Conservation (phyloP, 2,329 filamentous ascomycete species). For the Gliomastix tumulicola region DNA sequence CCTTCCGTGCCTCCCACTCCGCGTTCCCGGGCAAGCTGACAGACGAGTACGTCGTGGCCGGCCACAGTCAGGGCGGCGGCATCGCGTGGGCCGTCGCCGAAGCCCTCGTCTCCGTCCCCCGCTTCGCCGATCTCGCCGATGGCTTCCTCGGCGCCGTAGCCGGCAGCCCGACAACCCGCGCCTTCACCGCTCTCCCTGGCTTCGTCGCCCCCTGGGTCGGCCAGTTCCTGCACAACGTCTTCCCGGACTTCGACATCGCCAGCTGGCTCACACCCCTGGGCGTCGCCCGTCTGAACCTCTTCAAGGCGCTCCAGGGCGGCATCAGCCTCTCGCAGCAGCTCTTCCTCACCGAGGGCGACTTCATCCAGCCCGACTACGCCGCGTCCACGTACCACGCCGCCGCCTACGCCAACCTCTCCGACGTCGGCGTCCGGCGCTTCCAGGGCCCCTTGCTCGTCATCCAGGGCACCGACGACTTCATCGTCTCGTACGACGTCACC, state of each 20-base stretch:
- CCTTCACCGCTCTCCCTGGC: neutral
- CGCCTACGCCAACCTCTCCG: constrained; percentile 1
- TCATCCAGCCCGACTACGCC: neutral
- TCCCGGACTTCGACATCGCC: constrained; percentile 5
- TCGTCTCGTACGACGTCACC: constrained; percentile 6
- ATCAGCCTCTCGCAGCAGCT: neutral
- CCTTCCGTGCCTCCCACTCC: constrained; percentile 28
- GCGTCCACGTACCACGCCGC: neutral
- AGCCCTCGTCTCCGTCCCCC: constrained; percentile 12
- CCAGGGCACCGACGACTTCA: constrained; percentile 18
- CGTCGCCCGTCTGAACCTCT: constrained; percentile 2
- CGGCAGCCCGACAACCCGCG: constrained; percentile 5
- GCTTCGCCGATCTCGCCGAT: constrained; percentile 1
- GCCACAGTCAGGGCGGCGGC: constrained; percentile 38
- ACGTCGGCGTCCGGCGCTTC: constrained; percentile 18
- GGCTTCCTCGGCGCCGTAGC: constrained; percentile 8
- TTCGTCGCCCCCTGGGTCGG: constrained; percentile 1
- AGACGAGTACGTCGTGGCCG: constrained; percentile 31
- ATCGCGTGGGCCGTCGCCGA: constrained; percentile 26
- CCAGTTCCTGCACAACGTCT: constrained; percentile 4
- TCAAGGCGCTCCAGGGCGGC: constrained; percentile 4
- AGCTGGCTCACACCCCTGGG: constrained; percentile 21
- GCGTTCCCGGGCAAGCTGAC: constrained; percentile 26
- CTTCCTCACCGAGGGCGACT: neutral
- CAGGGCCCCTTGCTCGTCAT: constrained; percentile 25